Evolutionary conservation across 78 protist genomes (phyloP).

Genomic region (Dictyostelium brefeldianum): DNA sequence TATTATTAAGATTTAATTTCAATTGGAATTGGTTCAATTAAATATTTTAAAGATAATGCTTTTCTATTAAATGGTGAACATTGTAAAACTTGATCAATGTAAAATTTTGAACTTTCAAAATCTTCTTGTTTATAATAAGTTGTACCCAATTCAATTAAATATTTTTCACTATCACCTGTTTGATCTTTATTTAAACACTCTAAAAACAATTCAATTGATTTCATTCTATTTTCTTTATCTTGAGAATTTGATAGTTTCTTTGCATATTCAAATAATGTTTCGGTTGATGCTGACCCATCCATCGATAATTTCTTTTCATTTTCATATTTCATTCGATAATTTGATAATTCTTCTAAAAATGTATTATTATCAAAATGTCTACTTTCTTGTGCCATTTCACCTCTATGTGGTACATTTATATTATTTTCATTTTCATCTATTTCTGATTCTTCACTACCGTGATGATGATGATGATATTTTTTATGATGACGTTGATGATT

Average conservation of each 20-base stretch:
- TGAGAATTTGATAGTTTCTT: slow-evolving; percentile 26
- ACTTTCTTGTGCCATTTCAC: not conserved
- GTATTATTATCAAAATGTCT: not conserved
- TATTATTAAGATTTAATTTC: not conserved
- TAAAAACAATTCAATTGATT: slow-evolving; percentile 27
- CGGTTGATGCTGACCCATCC: not conserved
- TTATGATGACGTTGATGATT: not conserved
- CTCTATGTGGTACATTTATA: not conserved
- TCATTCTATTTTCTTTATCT: slow-evolving; percentile 7
- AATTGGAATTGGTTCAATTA: not conserved
- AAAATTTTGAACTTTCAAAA: not conserved
- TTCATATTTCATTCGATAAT: not conserved
- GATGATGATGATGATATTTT: not conserved
- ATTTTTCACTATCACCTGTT: not conserved
- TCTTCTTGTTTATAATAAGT: slow-evolving; percentile 33
- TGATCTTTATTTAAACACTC: slow-evolving; percentile 24
- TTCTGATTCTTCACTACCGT: not conserved
- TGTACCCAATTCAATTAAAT: slow-evolving; percentile 27
- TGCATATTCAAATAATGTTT: slow-evolving; percentile 16
- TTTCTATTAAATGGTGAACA: slow-evolving; percentile 20
- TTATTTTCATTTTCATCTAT: not conserved
- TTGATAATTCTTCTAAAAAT: not conserved
- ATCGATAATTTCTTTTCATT: not conserved
- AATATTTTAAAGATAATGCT: slow-evolving; percentile 42
- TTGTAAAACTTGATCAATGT: slow-evolving; percentile 27